A percentile compares a stretch with the other conserved stretches of the same genome.
Conservation (phyloP, 2,329 filamentous ascomycete species). For the Exophiala sp. region DNA sequence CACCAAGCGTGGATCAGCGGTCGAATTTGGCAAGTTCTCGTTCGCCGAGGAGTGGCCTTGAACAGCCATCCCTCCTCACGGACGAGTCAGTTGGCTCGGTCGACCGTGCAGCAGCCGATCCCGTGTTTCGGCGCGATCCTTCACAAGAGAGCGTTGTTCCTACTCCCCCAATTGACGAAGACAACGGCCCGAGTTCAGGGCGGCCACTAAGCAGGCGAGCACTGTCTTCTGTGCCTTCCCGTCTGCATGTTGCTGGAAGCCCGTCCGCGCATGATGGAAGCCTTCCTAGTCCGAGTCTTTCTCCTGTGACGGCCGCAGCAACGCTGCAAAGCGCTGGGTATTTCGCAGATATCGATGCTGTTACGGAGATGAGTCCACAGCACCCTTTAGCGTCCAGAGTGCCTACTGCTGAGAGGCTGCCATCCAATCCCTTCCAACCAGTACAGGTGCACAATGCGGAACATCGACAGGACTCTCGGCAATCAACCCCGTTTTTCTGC, state of each 20-base stretch:
- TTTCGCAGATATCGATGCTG: slow-evolving; percentile 42
- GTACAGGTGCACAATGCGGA: background rate
- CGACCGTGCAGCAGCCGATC: slow-evolving; percentile 13
- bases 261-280: slow-evolving; percentile 77
- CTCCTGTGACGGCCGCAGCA: slow-evolving; percentile 78
- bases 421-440: slow-evolving; percentile 10
- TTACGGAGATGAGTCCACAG: slow-evolving; percentile 36
- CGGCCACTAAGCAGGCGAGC: slow-evolving; percentile 37
- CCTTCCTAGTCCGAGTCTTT: slow-evolving; percentile 88
- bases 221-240: slow-evolving; percentile 30
- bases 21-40: slow-evolving; percentile 9
- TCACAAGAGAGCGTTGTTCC: slow-evolving; percentile 28
- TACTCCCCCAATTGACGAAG: slow-evolving; percentile 29
- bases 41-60: slow-evolving; percentile 11
- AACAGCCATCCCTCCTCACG: slow-evolving; percentile 2
- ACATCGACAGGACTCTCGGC: slow-evolving; percentile 14
- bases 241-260: slow-evolving; percentile 56
- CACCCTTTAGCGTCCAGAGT: slow-evolving; percentile 17
- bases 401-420: slow-evolving; percentile 10
- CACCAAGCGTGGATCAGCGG: slow-evolving; percentile 21
- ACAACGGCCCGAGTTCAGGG: slow-evolving; percentile 27
- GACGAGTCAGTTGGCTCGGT: background rate
- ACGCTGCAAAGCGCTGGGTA: slow-evolving; percentile 42
- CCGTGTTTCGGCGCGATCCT: slow-evolving; percentile 8
- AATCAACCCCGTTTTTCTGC: slow-evolving; percentile 25